Conservation (phyloP, 2,329 filamentous ascomycete species). For the Nannizziopsis barbatae region DNA sequence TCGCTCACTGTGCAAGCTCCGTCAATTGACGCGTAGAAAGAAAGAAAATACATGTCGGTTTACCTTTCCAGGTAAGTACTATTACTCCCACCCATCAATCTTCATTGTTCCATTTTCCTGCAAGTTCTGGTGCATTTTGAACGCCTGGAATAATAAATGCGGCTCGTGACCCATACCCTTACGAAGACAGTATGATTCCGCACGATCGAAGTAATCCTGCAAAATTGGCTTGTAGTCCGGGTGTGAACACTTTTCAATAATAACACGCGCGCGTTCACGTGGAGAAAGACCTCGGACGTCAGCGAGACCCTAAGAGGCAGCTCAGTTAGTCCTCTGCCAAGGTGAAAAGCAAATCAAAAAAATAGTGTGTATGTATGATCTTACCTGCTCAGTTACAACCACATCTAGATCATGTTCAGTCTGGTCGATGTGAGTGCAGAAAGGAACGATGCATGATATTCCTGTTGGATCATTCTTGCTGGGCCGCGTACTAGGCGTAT, state of each 20-base stretch:
- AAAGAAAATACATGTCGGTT: not conserved
- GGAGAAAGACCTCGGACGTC: slow-evolving; percentile 75
- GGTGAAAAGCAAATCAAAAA: not conserved
- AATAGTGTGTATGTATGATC: not conserved
- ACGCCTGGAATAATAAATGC: slow-evolving; percentile 72
- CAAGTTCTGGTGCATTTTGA: slow-evolving; percentile 81
- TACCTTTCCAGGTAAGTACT: not conserved
- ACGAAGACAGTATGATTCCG: slow-evolving; percentile 71
- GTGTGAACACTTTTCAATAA: slow-evolving; percentile 78
- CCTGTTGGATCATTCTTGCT: slow-evolving; percentile 73
- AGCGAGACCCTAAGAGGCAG: slow-evolving; percentile 52
- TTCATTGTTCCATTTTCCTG: slow-evolving; percentile 82
- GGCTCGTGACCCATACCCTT: slow-evolving; percentile 89
- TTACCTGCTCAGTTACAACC: slow-evolving; percentile 57
- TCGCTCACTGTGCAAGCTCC: no score
- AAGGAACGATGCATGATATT: slow-evolving; percentile 79
- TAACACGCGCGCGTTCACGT: slow-evolving; percentile 67
- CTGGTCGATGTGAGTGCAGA: slow-evolving; percentile 86
- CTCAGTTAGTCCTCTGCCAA: slow-evolving; percentile 12
- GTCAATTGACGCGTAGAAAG: no score
- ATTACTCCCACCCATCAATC: slow-evolving; percentile 52
- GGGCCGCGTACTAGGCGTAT: slow-evolving; percentile 71
- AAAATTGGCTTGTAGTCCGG: slow-evolving; percentile 76
- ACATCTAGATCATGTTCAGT: slow-evolving; percentile 87
- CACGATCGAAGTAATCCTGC: slow-evolving; percentile 70